Conservation (phyloP, 139 green algal species). For the Volvox reticuliferus region DNA sequence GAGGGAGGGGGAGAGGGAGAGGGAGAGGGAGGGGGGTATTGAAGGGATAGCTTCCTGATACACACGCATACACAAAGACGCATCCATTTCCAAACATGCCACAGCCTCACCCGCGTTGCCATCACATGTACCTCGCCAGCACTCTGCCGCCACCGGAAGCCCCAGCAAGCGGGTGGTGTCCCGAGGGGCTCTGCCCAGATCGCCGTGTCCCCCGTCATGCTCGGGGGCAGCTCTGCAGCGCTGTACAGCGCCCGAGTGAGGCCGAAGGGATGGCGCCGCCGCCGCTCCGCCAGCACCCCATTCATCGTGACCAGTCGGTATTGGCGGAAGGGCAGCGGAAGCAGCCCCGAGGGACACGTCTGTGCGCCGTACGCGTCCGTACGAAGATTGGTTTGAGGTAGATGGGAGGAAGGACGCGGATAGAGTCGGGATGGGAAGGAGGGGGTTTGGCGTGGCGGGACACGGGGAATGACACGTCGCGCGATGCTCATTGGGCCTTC, state of each 20-base stretch:
- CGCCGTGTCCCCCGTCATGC: slow-evolving; percentile 36
- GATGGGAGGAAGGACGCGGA: too few species aligned
- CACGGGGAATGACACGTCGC: too few species aligned
- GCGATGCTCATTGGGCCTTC: too few species aligned
- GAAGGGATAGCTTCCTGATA: background rate
- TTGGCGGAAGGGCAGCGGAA: slow-evolving; percentile 16
- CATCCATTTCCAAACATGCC: background rate
- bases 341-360: background rate
- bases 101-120: background rate
- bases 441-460: too few species aligned
- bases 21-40: background rate
- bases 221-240: background rate
- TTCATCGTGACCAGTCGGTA: slow-evolving; percentile 74
- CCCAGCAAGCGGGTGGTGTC: background rate
- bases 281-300: slow-evolving; percentile 68
- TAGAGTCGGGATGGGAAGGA: too few species aligned
- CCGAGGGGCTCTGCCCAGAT: slow-evolving; percentile 74
- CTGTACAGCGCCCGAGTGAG: slow-evolving; percentile 80
- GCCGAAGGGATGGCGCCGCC: slow-evolving; percentile 83
- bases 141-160: slow-evolving; percentile 81
- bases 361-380: background rate
- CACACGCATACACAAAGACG: background rate
- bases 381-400: too few species aligned
- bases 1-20: background rate
- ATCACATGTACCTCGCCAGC: slow-evolving; percentile 74